phyloP scores from a whole-genome alignment of 441 rosid species.

The Biscutella auriculata region DNA sequence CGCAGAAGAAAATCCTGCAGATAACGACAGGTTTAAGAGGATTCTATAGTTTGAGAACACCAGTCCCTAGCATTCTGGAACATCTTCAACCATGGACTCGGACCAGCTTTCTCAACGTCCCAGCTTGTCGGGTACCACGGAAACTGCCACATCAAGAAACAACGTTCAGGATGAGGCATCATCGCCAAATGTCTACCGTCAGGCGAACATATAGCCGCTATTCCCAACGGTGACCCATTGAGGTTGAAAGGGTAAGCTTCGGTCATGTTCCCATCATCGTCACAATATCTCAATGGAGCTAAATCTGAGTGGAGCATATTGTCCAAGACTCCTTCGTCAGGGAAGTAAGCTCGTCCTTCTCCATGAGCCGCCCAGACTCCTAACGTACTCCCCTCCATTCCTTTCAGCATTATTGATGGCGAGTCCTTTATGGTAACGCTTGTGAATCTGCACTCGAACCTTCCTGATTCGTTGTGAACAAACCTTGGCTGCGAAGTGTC shows the following conservation, averaged over 20 bases:
- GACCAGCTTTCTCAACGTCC: slow-evolving; percentile 57
- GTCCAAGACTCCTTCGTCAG: slow-evolving; percentile 81
- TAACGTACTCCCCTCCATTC: slow-evolving; percentile 86
- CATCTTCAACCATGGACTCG: slow-evolving; percentile 80
- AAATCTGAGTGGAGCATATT: slow-evolving; percentile 53
- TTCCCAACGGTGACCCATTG: slow-evolving; percentile 87
- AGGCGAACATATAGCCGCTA: slow-evolving; percentile 89
- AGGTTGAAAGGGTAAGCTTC: slow-evolving; percentile 81
- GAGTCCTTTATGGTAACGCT: slow-evolving; percentile 70
- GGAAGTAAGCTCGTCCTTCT: slow-evolving; percentile 92
- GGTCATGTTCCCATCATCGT: slow-evolving; percentile 72
- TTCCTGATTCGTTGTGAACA: slow-evolving; percentile 86
- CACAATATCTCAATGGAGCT: slow-evolving; percentile 82
- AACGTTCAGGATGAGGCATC: slow-evolving; percentile 99
- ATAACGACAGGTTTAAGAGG: neutral
- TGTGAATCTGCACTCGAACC: slow-evolving; percentile 86
- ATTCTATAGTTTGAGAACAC: slow-evolving; percentile 40
- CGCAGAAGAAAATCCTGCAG: neutral
- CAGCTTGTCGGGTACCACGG: slow-evolving; percentile 90
- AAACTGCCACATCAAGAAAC: slow-evolving; percentile 97
- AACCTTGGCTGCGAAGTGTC: slow-evolving; percentile 86
- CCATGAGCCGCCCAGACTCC: slow-evolving; percentile 99
- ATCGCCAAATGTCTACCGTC: slow-evolving; percentile 93
- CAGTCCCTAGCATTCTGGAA: slow-evolving; percentile 87
- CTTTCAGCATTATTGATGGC: slow-evolving; percentile 85